phyloP scores from a whole-genome alignment of 805 yeast genomes.

The Pichia sporocuriosa region DNA sequence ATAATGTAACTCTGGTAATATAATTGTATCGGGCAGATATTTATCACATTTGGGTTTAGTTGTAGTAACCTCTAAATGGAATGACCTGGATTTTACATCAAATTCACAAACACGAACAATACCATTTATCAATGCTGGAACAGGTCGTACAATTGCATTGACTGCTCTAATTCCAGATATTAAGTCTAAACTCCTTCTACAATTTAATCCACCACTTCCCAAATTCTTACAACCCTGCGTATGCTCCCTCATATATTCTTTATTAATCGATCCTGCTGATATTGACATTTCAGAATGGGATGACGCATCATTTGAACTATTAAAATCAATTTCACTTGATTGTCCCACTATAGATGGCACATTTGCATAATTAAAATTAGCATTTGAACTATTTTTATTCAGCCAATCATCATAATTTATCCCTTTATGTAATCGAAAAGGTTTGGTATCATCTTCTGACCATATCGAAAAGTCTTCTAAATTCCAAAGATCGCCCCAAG shows the following conservation, averaged over 20 bases:
- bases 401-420: constrained; percentile 14
- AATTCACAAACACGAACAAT: constrained; percentile 47
- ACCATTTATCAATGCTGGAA: constrained; percentile 61
- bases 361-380: not conserved
- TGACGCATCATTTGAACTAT: not conserved
- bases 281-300: not conserved
- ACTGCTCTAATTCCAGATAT: constrained; percentile 62
- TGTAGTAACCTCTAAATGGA: constrained; percentile 38
- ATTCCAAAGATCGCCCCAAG: constrained; percentile 91
- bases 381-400: constrained; percentile 2
- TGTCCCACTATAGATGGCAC: not conserved
- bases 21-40: constrained; percentile 49
- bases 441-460: constrained; percentile 52
- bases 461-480: constrained; percentile 89
- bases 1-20: constrained; percentile 70
- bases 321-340: not conserved
- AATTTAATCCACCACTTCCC: constrained; percentile 10
- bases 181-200: constrained; percentile 4
- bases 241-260: not conserved
- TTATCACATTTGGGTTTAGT: constrained; percentile 1
- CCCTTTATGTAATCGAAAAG: not conserved
- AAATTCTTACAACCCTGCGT: constrained; percentile 11
- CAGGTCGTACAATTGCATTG: constrained; percentile 74
- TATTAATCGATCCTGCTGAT: not conserved
- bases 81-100: constrained; percentile 43